Evolutionary conservation across 2,329 filamentous ascomycete species (phyloP).

Genomic region (Rachicladosporium sp.): DNA sequence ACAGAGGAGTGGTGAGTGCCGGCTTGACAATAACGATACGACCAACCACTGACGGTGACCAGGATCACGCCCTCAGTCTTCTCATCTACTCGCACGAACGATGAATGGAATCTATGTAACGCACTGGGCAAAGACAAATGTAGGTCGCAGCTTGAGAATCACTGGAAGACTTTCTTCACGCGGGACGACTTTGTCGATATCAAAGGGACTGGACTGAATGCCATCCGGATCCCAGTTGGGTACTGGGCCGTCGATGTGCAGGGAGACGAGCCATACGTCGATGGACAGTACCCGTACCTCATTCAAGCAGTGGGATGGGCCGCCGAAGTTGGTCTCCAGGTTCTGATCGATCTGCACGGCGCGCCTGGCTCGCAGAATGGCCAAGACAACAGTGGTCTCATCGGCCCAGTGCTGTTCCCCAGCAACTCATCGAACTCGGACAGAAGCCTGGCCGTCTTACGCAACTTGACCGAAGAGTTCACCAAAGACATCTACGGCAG

Average conservation of each 20-base stretch:
- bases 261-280: constrained; percentile 14
- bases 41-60: constrained; percentile 2
- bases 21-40: too few species aligned
- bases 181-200: constrained; percentile 14
- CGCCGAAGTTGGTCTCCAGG: constrained; percentile 12
- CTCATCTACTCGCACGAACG: constrained; percentile 7
- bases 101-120: constrained; percentile 16
- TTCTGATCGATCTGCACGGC: constrained; percentile 46
- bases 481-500: constrained; percentile 43
- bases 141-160: constrained; percentile 9
- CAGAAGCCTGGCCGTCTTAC: constrained; percentile 12
- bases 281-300: constrained; percentile 11
- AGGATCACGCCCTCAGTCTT: constrained; percentile 51
- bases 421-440: constrained; percentile 12
- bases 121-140: constrained; percentile 12
- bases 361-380: constrained; percentile 47
- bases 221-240: constrained; percentile 15
- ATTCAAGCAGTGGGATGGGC: constrained; percentile 15
- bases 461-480: constrained; percentile 16
- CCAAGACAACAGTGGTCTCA: constrained; percentile 47
- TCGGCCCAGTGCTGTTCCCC: constrained; percentile 10
- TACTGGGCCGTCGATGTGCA: constrained; percentile 16
- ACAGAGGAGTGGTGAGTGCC: constrained; percentile 22
- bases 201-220: constrained; percentile 11
- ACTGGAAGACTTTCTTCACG: constrained; percentile 14